Percentiles rank a stretch among this genome's conserved stretches.
These are phyloP conservation scores for Pythium brachiatum DNA, from an alignment of 352 stramenopile genomes.

Conservation along the genomic window DNA sequence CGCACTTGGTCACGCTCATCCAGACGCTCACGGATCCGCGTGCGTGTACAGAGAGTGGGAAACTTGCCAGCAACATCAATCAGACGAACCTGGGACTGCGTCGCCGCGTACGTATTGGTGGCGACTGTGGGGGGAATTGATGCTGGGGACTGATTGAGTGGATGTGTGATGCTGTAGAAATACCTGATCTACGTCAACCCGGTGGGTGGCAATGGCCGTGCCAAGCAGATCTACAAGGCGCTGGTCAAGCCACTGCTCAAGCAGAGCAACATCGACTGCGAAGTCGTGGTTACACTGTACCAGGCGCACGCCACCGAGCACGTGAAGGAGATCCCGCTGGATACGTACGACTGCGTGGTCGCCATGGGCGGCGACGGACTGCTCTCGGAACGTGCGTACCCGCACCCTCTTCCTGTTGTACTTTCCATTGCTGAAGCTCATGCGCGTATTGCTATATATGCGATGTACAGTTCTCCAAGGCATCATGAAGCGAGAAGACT, in stretches of 20 bases:
- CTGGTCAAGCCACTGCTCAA: conserved; percentile 53
- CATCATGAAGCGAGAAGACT: conserved; percentile 51
- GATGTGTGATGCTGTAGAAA: conserved; percentile 23
- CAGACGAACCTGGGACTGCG: conserved; percentile 26
- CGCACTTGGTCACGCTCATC: conserved; percentile 38
- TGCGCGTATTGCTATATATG: neutral
- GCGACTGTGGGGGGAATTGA: neutral
- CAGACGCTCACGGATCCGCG: conserved; percentile 44
- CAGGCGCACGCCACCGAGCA: conserved; percentile 62
- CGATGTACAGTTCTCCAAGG: conserved; percentile 60
- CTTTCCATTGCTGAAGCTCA: neutral
- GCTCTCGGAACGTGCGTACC: conserved; percentile 63
- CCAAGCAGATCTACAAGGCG: conserved; percentile 47
- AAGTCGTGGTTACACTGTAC: conserved; percentile 48
- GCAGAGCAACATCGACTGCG: conserved; percentile 53
- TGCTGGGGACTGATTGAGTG: neutral
- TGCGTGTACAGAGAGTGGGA: conserved; percentile 10
- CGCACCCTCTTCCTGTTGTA: neutral
- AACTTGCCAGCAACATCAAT: conserved; percentile 5
- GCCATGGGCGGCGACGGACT: conserved; percentile 64
- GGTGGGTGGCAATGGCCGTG: conserved; percentile 49
- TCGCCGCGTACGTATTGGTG: conserved; percentile 34
- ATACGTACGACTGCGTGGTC: conserved; percentile 64
- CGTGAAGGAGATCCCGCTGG: conserved; percentile 34
- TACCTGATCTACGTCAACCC: conserved; percentile 76